Evolutionary conservation across 768 basidiomycete genomes (phyloP).

Genomic region (Leccinum uliginosum): DNA sequence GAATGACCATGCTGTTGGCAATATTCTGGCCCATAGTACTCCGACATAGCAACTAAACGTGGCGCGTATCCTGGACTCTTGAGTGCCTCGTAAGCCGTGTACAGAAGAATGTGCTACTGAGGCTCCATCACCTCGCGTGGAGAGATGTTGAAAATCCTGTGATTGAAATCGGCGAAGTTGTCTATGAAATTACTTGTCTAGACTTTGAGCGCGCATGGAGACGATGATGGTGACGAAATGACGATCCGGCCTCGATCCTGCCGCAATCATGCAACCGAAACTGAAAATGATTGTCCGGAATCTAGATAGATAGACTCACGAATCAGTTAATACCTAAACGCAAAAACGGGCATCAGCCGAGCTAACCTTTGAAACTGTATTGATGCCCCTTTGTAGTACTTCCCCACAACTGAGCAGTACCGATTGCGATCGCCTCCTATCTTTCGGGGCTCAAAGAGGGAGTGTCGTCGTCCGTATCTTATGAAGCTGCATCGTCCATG

Average conservation of each 20-base stretch:
- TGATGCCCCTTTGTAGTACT: slow-evolving; percentile 50
- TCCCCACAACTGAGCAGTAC: slow-evolving; percentile 52
- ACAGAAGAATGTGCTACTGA: slow-evolving; percentile 65
- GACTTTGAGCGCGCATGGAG: slow-evolving; percentile 44
- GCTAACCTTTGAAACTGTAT: slow-evolving; percentile 53
- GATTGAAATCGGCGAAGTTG: slow-evolving; percentile 59
- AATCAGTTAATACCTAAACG: neutral
- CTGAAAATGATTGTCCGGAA: slow-evolving; percentile 57
- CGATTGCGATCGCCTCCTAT: too few species aligned
- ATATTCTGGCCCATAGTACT: slow-evolving; percentile 68
- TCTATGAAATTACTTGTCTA: slow-evolving; percentile 62
- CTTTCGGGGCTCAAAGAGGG: too few species aligned
- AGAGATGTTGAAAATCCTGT: slow-evolving; percentile 67
- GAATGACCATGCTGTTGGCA: slow-evolving; percentile 56
- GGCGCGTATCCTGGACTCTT: slow-evolving; percentile 65
- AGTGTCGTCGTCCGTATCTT: too few species aligned
- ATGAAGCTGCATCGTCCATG: too few species aligned
- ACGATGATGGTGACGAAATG: too few species aligned
- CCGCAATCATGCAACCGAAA: slow-evolving; percentile 33
- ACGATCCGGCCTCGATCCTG: slow-evolving; percentile 12
- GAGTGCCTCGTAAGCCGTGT: slow-evolving; percentile 62
- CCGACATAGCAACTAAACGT: slow-evolving; percentile 65
- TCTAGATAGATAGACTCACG: slow-evolving; percentile 34
- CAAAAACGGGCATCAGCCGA: neutral
- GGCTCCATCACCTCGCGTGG: slow-evolving; percentile 80